Conservation (phyloP, 164 flowering plant species). For the Kalanchoe fedtschenkoi region DNA sequence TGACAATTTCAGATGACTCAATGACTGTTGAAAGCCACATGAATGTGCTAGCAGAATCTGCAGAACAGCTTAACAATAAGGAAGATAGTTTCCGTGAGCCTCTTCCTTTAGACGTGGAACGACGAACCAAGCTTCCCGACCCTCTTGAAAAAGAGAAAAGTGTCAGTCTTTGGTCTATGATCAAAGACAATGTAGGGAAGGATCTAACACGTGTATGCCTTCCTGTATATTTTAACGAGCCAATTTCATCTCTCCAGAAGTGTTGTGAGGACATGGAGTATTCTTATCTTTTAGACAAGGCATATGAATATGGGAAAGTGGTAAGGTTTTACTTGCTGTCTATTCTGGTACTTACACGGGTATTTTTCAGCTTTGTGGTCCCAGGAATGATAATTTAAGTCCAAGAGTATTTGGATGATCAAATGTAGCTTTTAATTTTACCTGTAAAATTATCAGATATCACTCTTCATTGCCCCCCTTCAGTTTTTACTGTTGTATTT, state of each 20-base stretch:
- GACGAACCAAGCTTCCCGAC: conserved; percentile 89
- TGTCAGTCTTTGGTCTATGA: conserved; percentile 95
- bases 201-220: conserved; percentile 90
- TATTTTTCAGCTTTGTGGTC: not conserved
- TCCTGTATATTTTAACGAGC: conserved; percentile 92
- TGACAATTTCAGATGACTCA: conserved; percentile 16
- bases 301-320: conserved; percentile 82
- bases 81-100: conserved; percentile 34
- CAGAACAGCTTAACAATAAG: conserved; percentile 12
- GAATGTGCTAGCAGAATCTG: conserved; percentile 12
- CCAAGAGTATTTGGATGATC: not conserved
- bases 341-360: not conserved
- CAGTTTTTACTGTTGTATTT: too few species aligned
- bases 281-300: conserved; percentile 84
- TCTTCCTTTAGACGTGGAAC: conserved; percentile 52
- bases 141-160: conserved; percentile 90
- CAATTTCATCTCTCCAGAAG: conserved; percentile 87
- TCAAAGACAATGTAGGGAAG: conserved; percentile 88
- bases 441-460: not conserved
- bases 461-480: too few species aligned
- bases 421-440: not conserved
- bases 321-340: conserved; percentile 26
- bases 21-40: conserved; percentile 9
- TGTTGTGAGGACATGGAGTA: conserved; percentile 95
- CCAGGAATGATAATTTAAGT: not conserved